Percentiles rank a stretch among this genome's conserved stretches.
These are phyloP conservation scores for Backusella tarrabulga DNA, from an alignment of 192 early-diverging fungal species.

Conservation along the genomic window DNA sequence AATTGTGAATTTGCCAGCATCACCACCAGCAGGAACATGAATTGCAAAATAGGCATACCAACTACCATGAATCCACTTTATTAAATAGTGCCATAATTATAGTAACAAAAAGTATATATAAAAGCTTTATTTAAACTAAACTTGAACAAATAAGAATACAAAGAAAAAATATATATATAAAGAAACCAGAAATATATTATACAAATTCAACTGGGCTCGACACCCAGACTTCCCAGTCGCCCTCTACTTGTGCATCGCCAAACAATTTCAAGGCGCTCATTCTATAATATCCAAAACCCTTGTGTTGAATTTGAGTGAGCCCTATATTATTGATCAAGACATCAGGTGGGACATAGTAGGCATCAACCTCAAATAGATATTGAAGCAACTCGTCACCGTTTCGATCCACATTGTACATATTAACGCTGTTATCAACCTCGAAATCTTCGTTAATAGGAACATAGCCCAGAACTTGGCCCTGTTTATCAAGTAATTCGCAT, in stretches of 20 bases:
- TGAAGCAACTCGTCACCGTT: neutral
- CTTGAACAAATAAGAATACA: neutral
- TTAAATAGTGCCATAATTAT: too few relatives aligned
- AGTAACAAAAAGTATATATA: too few relatives aligned
- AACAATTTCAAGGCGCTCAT: slow-evolving; percentile 31
- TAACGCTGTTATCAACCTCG: neutral
- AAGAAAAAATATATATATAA: neutral
- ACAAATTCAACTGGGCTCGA: slow-evolving; percentile 12
- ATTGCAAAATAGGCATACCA: too few relatives aligned
- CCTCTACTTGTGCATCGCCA: slow-evolving; percentile 23
- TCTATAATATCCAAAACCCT: neutral
- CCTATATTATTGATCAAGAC: neutral
- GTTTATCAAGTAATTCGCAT: slow-evolving; percentile 15
- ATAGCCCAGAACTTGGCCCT: slow-evolving; percentile 10
- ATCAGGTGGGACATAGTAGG: neutral
- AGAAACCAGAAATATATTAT: neutral
- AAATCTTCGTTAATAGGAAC: slow-evolving; percentile 7
- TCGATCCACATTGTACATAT: neutral
- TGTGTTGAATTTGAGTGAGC: neutral
- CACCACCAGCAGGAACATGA: too few relatives aligned
- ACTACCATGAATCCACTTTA: too few relatives aligned
- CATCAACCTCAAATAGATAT: neutral
- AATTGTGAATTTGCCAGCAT: neutral
- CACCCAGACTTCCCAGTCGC: slow-evolving; percentile 18
- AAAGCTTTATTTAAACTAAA: neutral